Evolutionary conservation across 164 flowering plant genomes (phyloP), one percentile per base, ranked within the genome.

Genomic region (Vitis labrusca): DNA sequence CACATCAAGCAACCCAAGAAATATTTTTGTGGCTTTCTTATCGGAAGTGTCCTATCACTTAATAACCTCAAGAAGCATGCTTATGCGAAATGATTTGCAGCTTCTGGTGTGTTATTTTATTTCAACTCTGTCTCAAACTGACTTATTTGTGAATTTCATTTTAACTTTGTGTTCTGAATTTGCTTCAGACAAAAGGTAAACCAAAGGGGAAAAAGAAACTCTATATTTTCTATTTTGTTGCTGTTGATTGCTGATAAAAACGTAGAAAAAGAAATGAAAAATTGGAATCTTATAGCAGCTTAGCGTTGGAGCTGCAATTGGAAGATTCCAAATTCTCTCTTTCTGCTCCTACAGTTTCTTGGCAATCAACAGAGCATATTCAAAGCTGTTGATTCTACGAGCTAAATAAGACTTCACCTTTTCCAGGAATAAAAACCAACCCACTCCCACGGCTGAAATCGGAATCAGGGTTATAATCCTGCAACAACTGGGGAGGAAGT

Each of bases 401-500:
- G 49, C 8, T 19, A 19, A 32, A 75, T 2, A 55, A 64, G 19
- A 49, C 59, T 32, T 70, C 71, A 78, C 82, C 85, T 78, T 65
- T 78, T 27, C 74, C 77, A 14, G 85, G 85, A 71, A 83, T 52
- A 55, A 47, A 73, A 56, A 80, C 80, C 62, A 82, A 9, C 13
- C 79, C 79, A 47, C 54, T 64, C 47, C 80, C 80, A 23, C 27
- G 27, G 58, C 70, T 71, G 55, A 76, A 77, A 76, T 73, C 15
- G 13, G 56, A 30, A 65, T 47, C 19, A 0, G 69, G 82, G 61
- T 83, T 83, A 51, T 83, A 80, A 1, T 71, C 61, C 73, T 66
- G 71, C 55, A 86, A 48, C 71, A 84, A 50, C 10, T 52, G 15
- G 5, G 73, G 7, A 13, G 63, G 13, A 53, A 73, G 19, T 51